A percentile compares a stretch with the other conserved stretches of the same genome.
Conservation (phyloP, 768 basidiomycete genomes). For the Naganishia antarctica region DNA sequence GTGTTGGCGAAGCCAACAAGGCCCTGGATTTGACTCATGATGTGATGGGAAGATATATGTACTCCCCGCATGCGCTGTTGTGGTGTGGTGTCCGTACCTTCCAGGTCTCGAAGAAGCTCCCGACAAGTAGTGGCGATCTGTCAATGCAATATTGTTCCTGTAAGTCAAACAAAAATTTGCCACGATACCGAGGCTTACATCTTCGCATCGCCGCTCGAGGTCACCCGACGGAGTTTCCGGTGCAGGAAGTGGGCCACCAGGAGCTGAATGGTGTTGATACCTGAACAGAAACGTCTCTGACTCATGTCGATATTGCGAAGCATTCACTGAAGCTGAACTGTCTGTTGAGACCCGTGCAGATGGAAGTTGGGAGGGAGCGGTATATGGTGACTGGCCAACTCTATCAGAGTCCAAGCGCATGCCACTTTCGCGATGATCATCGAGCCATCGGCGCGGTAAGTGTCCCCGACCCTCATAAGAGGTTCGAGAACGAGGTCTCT, state of each 20-base stretch:
- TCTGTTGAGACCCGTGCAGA: no score
- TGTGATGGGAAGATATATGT: background rate
- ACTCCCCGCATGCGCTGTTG: background rate
- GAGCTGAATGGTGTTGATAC: no score
- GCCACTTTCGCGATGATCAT: background rate
- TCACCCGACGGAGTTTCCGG: background rate
- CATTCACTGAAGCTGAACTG: no score
- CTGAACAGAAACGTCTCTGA: no score
- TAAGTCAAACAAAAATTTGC: no score
- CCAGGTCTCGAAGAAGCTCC: background rate
- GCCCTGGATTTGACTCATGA: background rate
- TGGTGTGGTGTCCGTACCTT: background rate
- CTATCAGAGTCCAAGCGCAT: background rate
- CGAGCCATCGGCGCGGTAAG: background rate
- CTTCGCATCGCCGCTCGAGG: constrained; percentile 10
- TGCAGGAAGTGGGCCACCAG: no score
- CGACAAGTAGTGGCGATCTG: constrained; percentile 11
- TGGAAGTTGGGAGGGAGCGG: no score
- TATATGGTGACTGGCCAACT: background rate
- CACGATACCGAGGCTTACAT: background rate
- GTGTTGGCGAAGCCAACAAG: background rate
- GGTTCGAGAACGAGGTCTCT: background rate
- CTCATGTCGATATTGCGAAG: no score
- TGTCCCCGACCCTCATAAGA: background rate
- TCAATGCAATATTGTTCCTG: background rate